phyloP scores from a whole-genome alignment of 2,329 filamentous ascomycete species.

The Neodidymelliopsis sp. region DNA sequence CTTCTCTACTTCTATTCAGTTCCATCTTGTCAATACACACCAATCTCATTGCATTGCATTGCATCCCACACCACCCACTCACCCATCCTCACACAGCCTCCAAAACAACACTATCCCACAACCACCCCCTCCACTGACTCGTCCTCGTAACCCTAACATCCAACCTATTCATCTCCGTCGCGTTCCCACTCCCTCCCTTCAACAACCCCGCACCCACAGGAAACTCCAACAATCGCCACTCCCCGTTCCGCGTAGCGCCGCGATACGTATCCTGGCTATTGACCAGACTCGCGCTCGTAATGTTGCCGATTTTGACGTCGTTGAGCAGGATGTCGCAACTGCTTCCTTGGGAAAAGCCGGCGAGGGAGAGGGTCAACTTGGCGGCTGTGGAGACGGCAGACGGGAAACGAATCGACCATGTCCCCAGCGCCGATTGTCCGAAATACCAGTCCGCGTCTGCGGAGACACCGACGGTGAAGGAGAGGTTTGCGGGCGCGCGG shows the following conservation, averaged over 20 bases:
- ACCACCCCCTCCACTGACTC: slow-evolving; percentile 51
- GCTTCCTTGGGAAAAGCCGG: slow-evolving; percentile 55
- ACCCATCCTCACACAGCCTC: too few species aligned
- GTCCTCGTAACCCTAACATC: slow-evolving; percentile 49
- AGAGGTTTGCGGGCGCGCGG: slow-evolving; percentile 56
- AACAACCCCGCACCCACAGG: slow-evolving; percentile 38
- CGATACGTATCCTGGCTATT: slow-evolving; percentile 59
- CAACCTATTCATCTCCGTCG: slow-evolving; percentile 47
- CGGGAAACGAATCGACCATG: slow-evolving; percentile 47
- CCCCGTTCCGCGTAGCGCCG: slow-evolving; percentile 56
- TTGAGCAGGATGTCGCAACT: slow-evolving; percentile 55
- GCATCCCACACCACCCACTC: too few species aligned
- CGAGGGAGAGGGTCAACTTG: slow-evolving; percentile 54
- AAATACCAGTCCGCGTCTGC: slow-evolving; percentile 58
- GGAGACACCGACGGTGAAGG: slow-evolving; percentile 52
- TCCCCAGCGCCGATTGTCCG: slow-evolving; percentile 51
- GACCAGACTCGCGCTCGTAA: slow-evolving; percentile 47
- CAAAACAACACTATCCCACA: slow-evolving; percentile 54
- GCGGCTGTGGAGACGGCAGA: slow-evolving; percentile 34
- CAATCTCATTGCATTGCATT: too few species aligned
- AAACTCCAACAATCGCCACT: slow-evolving; percentile 58
- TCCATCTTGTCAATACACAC: too few species aligned
- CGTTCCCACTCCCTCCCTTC: slow-evolving; percentile 41
- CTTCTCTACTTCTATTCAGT: too few species aligned
- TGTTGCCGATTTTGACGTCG: slow-evolving; percentile 50